Conservation (phyloP, 2,329 filamentous ascomycete genomes). For the Cladosporium colombiae region DNA sequence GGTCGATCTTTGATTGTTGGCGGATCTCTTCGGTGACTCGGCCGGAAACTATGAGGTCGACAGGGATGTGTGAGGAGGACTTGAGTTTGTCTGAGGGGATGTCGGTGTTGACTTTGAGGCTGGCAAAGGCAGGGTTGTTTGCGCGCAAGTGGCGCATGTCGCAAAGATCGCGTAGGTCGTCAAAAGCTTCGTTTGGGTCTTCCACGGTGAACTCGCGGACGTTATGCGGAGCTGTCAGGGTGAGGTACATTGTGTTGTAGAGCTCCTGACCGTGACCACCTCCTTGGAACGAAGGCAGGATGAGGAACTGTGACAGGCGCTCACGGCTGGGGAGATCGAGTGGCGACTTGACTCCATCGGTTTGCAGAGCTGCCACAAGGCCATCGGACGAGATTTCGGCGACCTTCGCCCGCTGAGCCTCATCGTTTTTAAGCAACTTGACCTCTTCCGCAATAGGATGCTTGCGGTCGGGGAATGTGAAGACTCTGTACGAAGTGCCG, state of each 20-base stretch:
- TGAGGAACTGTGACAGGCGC: constrained; percentile 89
- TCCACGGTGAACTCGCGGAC: constrained; percentile 88
- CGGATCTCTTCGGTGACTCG: constrained; percentile 60
- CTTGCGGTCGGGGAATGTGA: constrained; percentile 37
- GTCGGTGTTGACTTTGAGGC: constrained; percentile 52
- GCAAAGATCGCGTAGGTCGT: constrained; percentile 73
- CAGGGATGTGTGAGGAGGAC: constrained; percentile 51
- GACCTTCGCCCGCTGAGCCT: not conserved
- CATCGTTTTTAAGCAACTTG: not conserved
- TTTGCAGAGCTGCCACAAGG: not conserved
- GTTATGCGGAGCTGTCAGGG: constrained; percentile 62
- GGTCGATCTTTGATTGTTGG: constrained; percentile 67
- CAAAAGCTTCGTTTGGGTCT: constrained; percentile 86
- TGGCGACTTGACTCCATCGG: constrained; percentile 43
- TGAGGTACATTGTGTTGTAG: constrained; percentile 77
- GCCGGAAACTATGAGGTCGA: constrained; percentile 59
- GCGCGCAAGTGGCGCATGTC: constrained; percentile 67
- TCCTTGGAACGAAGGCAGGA: constrained; percentile 83
- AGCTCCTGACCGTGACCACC: constrained; percentile 77
- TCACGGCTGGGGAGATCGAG: constrained; percentile 72
- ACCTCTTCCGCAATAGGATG: not conserved
- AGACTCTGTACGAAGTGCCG: constrained; percentile 87
- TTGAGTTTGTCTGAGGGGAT: constrained; percentile 54
- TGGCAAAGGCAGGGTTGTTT: constrained; percentile 38
- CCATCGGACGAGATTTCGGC: not conserved